Percentiles rank a stretch among this genome's conserved stretches.
Evolutionary conservation across 1,139 yeast species (phyloP).

Genomic region (Hansenula lynferdii): DNA sequence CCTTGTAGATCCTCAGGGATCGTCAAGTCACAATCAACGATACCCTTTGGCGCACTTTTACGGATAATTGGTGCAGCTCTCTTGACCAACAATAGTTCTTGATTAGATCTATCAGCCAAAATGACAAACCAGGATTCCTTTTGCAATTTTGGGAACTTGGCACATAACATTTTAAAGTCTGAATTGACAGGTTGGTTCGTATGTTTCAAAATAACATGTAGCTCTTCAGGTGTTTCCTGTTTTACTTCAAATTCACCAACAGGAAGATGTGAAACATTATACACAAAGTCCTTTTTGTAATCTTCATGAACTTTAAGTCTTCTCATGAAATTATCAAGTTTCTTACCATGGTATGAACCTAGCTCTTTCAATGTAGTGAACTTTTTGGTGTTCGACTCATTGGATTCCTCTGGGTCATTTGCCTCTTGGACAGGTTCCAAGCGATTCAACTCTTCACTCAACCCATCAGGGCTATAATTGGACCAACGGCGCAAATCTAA

Average conservation of each 20-base stretch:
- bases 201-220: conserved; percentile 49
- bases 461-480: conserved; percentile 24
- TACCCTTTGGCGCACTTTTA: conserved; percentile 31
- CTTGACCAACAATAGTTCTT: conserved; percentile 55
- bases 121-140: conserved; percentile 92
- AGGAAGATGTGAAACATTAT: conserved; percentile 45
- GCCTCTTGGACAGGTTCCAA: conserved; percentile 10
- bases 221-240: conserved; percentile 30
- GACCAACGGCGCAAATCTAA: conserved; percentile 32
- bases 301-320: conserved; percentile 10
- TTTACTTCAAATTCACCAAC: conserved; percentile 23
- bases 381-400: conserved; percentile 1
- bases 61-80: conserved; percentile 57
- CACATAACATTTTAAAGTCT: conserved; percentile 67
- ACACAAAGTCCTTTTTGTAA: conserved; percentile 33
- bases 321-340: conserved; percentile 14
- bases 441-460: conserved; percentile 15
- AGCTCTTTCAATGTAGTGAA: conserved; percentile 9
- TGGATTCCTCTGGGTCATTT: conserved; percentile 19
- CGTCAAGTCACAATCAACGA: conserved; percentile 43
- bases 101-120: conserved; percentile 39
- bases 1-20: conserved; percentile 49
- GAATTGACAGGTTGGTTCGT: conserved; percentile 46
- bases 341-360: conserved; percentile 13
- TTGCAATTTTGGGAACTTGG: conserved; percentile 85